Conservation (phyloP, 768 basidiomycete species). For the Rubroboletus pulcherrimus region DNA sequence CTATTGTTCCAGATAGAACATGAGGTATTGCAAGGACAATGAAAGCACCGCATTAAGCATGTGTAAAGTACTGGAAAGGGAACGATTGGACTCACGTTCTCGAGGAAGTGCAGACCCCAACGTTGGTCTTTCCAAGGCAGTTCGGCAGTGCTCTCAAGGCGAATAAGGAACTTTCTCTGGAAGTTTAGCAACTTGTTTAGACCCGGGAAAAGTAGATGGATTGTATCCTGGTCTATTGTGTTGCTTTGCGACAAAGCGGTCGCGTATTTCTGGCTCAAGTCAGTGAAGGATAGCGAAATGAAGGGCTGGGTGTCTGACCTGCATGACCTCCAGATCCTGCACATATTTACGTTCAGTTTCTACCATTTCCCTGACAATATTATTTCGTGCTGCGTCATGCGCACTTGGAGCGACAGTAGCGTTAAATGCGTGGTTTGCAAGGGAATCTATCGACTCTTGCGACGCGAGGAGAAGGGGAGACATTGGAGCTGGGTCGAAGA, state of each 20-base stretch:
- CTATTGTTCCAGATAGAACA: slow-evolving; percentile 50
- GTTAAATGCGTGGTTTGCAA: slow-evolving; percentile 42
- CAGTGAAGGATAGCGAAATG: slow-evolving; percentile 8
- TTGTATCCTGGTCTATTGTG: slow-evolving; percentile 90
- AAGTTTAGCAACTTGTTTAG: slow-evolving; percentile 95
- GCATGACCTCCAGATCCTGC: slow-evolving; percentile 93
- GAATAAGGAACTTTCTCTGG: slow-evolving; percentile 90
- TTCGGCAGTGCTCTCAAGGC: slow-evolving; percentile 82
- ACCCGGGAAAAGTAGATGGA: slow-evolving; percentile 93
- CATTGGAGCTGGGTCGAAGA: slow-evolving; percentile 60
- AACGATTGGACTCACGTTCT: slow-evolving; percentile 55
- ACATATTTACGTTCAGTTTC: slow-evolving; percentile 97
- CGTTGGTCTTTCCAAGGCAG: slow-evolving; percentile 78
- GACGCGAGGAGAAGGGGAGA: slow-evolving; percentile 54
- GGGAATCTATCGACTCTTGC: slow-evolving; percentile 59
- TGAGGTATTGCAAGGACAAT: slow-evolving; percentile 35
- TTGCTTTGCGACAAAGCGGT: slow-evolving; percentile 77
- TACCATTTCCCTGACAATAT: slow-evolving; percentile 84
- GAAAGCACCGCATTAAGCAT: slow-evolving; percentile 40
- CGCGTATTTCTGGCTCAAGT: slow-evolving; percentile 72
- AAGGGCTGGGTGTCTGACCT: slow-evolving; percentile 49
- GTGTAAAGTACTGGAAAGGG: slow-evolving; percentile 6
- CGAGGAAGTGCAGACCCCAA: slow-evolving; percentile 83
- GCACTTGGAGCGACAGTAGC: slow-evolving; percentile 46
- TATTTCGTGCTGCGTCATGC: slow-evolving; percentile 65